Base-by-base conservation (phyloP, 148 eudicot species). In the Agrostemma githago region DNA sequence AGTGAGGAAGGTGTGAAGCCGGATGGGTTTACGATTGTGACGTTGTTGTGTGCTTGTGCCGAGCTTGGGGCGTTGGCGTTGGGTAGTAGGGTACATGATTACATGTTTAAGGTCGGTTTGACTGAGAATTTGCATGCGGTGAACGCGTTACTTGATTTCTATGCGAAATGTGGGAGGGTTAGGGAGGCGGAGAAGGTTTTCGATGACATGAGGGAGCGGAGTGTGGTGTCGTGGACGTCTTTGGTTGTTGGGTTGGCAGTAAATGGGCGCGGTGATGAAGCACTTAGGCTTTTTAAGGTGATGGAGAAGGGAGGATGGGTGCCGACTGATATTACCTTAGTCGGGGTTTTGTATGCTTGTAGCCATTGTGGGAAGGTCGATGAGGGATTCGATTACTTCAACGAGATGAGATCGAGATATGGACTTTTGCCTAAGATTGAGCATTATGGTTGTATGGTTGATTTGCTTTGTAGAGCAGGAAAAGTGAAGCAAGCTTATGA, bases 371-470 rank as follows among this genome's bases (percentile, higher is more conserved):
- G 97, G 5, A 76, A 87, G 89, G 87, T 92, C 7, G 86, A 86
- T 41, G 84, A 89, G 40, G 95, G 95, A 17, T 86, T 88, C 51
- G 70, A 83, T 39, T 92, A 88, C 71, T 85, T 92, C 26, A 63
- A 84, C 34, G 72, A 77, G 57, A 92, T 92, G 95, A 82, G 19
- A 14, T 80, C 79, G 0, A 83, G 74, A 48, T 89, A 81, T 34
- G 79, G 82, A 2, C 82, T 88, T 68, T 83, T 77, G 66, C 89
- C 92, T 0, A 87, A 77, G 76, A 81, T 90, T 57, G 89, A 90
- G 78, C 97, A 92, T 44, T 82, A 89, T 66, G 97, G 95, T 40
- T 92, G 95, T 62, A 89, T 89, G 83, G 93, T 91, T 59, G 97
- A 91, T 76, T 74, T 89, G 56, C 74, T 89, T 62, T 84, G 92